Evolutionary conservation across 257 asterid genomes (phyloP).

Genomic region (Avicennia marina): DNA sequence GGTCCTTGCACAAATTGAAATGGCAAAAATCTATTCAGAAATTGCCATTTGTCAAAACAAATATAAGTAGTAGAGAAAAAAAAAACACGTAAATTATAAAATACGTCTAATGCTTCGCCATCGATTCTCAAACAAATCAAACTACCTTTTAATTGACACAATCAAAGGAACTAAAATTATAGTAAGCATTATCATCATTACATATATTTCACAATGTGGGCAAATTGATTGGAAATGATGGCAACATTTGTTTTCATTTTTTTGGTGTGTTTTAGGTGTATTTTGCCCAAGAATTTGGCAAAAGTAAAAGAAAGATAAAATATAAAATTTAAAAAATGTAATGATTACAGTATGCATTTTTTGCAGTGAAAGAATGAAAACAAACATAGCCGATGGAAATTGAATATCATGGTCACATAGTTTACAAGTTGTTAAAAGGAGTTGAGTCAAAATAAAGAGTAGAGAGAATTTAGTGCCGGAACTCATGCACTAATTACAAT

Average conservation of each 20-base stretch:
- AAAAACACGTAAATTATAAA: not conserved
- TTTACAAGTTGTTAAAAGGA: not conserved
- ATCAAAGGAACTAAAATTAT: constrained; percentile 2
- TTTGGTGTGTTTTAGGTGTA: too few relatives aligned
- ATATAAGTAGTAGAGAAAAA: not conserved
- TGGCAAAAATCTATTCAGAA: not conserved
- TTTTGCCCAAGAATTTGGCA: too few relatives aligned
- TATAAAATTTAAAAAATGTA: too few relatives aligned
- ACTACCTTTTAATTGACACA: not conserved
- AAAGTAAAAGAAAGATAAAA: too few relatives aligned
- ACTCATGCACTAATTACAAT: not conserved
- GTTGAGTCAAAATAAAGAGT: not conserved
- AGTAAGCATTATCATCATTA: not conserved
- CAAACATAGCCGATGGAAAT: too few relatives aligned
- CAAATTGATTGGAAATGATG: constrained; percentile 3
- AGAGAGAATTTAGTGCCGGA: not conserved
- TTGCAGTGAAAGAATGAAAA: too few relatives aligned
- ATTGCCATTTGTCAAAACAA: not conserved
- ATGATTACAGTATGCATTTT: too few relatives aligned
- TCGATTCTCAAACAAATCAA: constrained; percentile 1
- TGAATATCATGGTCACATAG: not conserved
- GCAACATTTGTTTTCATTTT: too few relatives aligned
- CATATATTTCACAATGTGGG: not conserved
- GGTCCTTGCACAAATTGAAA: constrained; percentile 6
- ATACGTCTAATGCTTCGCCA: not conserved